Evolutionary conservation across 495 filamentous ascomycete species (phyloP).

Genomic region (Sabuloglossum arenarium): DNA sequence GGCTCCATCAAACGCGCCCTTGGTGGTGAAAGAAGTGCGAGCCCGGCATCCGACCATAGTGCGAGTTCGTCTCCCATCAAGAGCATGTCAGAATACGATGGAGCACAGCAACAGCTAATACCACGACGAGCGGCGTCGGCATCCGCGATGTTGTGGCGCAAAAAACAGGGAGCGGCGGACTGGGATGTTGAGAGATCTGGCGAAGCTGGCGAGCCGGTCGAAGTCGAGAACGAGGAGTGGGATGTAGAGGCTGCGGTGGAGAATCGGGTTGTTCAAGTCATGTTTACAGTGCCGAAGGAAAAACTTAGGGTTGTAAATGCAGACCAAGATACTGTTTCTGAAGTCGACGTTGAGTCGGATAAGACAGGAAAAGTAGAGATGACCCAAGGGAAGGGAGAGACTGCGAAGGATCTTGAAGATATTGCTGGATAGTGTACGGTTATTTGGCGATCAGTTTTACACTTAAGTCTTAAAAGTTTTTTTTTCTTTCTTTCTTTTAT

Average conservation of each 20-base stretch:
- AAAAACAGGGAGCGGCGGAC: constrained; percentile 35
- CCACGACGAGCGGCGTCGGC: constrained; percentile 36
- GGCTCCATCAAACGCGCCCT: constrained; percentile 4
- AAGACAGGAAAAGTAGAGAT: background rate
- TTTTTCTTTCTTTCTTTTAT: too few relatives aligned
- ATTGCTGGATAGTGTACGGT: background rate
- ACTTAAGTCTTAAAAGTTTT: too few relatives aligned
- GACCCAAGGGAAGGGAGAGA: background rate
- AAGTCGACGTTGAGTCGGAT: background rate
- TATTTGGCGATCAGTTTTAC: background rate
- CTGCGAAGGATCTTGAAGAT: background rate
- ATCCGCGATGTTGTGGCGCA: constrained; percentile 35
- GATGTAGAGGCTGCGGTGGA: constrained; percentile 73
- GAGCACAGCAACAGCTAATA: constrained; percentile 22
- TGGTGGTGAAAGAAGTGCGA: constrained; percentile 4
- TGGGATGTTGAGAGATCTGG: constrained; percentile 23
- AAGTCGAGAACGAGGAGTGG: constrained; percentile 47
- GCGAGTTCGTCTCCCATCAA: constrained; percentile 9
- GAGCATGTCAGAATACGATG: constrained; percentile 10
- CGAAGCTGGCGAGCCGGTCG: background rate
- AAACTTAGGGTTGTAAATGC: constrained; percentile 72
- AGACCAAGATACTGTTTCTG: constrained; percentile 16
- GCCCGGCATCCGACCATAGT: background rate
- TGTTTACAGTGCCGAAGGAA: constrained; percentile 81
- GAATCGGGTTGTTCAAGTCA: constrained; percentile 66